Percentiles rank a stretch among this genome's conserved stretches.
These are phyloP conservation scores for Fusarium anguioides DNA, from an alignment of 2,329 filamentous ascomycete species.

Conservation along the genomic window DNA sequence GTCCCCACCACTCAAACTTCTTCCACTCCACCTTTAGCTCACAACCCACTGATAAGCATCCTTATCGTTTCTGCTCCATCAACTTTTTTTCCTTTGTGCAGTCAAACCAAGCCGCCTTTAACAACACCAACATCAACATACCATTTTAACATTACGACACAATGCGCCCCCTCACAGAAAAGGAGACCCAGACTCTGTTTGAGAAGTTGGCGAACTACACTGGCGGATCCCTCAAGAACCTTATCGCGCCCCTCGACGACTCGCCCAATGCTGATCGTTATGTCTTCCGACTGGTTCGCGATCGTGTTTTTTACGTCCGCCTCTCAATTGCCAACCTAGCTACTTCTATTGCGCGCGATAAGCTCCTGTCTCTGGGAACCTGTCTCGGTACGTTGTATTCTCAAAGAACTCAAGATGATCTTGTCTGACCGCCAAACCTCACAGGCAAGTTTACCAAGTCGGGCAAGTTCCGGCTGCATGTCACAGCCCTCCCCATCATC, in stretches of 20 bases:
- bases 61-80: constrained; percentile 37
- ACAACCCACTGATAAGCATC: constrained; percentile 33
- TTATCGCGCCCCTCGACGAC: constrained; percentile 79
- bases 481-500: constrained; percentile 88
- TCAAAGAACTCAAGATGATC: not conserved
- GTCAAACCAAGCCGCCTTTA: constrained; percentile 1
- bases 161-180: constrained; percentile 86
- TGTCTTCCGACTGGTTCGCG: constrained; percentile 85
- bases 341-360: constrained; percentile 83
- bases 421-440: constrained; percentile 18
- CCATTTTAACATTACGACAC: constrained; percentile 45
- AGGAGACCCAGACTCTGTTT: constrained; percentile 84
- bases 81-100: constrained; percentile 39
- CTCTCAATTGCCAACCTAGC: constrained; percentile 92
- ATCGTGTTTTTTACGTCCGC: constrained; percentile 91
- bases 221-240: constrained; percentile 83
- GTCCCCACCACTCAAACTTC: constrained; percentile 7
- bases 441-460: constrained; percentile 94
- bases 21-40: not conserved
- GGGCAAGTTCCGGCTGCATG: constrained; percentile 93
- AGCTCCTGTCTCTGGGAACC: constrained; percentile 86
- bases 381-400: constrained; percentile 69
- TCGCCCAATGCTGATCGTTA: constrained; percentile 78
- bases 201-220: constrained; percentile 95
- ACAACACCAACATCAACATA: constrained; percentile 16